phyloP scores from a whole-genome alignment of 257 asterid species.

The Gardenia jasminoides region DNA sequence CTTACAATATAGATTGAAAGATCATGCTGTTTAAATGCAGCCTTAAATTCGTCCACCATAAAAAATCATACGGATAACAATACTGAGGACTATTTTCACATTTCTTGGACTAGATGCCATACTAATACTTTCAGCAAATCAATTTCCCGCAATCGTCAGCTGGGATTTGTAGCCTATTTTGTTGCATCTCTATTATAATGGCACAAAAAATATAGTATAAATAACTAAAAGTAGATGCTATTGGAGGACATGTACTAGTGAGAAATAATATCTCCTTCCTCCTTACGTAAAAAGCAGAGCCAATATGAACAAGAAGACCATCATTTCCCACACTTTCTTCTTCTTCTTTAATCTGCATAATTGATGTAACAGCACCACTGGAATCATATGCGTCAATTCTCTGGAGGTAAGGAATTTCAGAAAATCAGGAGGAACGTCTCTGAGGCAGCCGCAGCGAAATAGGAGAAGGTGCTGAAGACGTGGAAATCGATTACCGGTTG shows the following conservation, averaged over 20 bases:
- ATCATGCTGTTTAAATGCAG: no score
- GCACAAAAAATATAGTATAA: no score
- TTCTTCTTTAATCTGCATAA: conserved; percentile 5
- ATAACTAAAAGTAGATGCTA: no score
- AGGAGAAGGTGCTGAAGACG: background rate
- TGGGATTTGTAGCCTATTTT: no score
- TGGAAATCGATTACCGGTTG: background rate
- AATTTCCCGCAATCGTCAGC: no score
- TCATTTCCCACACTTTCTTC: background rate
- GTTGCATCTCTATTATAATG: no score
- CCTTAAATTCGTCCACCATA: no score
- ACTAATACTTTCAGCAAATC: no score
- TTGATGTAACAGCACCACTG: background rate
- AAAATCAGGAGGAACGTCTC: background rate
- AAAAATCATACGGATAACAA: no score
- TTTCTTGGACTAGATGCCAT: no score
- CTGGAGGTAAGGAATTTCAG: background rate
- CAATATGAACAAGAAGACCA: background rate
- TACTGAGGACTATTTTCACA: no score
- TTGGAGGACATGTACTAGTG: background rate
- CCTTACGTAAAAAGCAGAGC: background rate
- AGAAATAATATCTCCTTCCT: background rate
- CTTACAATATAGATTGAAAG: no score
- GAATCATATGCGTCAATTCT: background rate
- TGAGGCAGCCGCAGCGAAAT: background rate